A percentile compares a stretch with the other conserved stretches of the same genome.
phyloP scores from a whole-genome alignment of 345 rosid genomes.

The Cardamine chenopodiifolia region DNA sequence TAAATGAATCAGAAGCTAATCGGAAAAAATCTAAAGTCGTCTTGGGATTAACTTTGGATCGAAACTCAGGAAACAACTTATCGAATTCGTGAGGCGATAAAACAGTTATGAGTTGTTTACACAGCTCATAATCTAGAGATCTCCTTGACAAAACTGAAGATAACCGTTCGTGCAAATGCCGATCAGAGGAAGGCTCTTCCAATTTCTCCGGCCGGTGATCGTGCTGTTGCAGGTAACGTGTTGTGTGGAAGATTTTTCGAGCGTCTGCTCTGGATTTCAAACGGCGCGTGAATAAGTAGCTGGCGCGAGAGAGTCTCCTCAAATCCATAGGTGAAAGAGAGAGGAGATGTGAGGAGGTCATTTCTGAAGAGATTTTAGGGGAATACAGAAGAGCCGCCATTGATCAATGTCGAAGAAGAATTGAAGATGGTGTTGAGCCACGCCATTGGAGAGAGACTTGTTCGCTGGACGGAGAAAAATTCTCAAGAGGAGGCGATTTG shows the following conservation, averaged over 20 bases:
- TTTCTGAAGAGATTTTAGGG: constrained; percentile 20
- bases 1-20: constrained; percentile 55
- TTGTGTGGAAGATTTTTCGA: constrained; percentile 27
- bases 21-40: constrained; percentile 67
- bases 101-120: constrained; percentile 47
- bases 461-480: constrained; percentile 7
- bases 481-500: constrained; percentile 36
- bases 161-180: constrained; percentile 44
- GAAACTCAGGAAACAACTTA: constrained; percentile 45
- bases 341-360: constrained; percentile 6
- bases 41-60: constrained; percentile 57
- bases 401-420: constrained; percentile 10
- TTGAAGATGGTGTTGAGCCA: constrained; percentile 47
- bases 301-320: constrained; percentile 51
- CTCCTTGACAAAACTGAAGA: constrained; percentile 56
- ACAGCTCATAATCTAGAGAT: constrained; percentile 55
- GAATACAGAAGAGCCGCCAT: constrained; percentile 34
- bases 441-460: constrained; percentile 37
- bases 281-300: constrained; percentile 43
- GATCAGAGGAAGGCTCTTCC: constrained; percentile 37
- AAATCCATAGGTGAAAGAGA: constrained; percentile 54
- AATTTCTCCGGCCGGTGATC: constrained; percentile 25
- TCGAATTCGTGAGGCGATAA: constrained; percentile 67
- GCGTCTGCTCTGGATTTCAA: constrained; percentile 41
- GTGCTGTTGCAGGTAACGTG: constrained; percentile 32